Evolutionary conservation across 2,329 filamentous ascomycete genomes (phyloP), one percentile per base, ranked within the genome.

Genomic region (Cercospora beticola): DNA sequence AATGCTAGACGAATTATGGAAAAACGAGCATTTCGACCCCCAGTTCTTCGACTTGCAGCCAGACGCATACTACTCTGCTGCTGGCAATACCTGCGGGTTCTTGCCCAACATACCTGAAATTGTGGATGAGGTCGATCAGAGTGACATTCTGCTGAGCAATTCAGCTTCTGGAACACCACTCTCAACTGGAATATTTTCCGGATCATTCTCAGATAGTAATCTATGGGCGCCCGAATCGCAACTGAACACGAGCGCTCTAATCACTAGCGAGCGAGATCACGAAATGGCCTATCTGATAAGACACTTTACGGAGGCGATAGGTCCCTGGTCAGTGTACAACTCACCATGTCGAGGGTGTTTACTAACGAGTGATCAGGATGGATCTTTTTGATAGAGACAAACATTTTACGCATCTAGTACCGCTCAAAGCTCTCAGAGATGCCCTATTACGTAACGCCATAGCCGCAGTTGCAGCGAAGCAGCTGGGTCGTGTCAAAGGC

Each of bases 391-490:
- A 86, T 70, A 78, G 85, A 36, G 86, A 84, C 5, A 85, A 83
- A 49, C 89, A 89, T 75, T 90, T 89, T 68, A 83, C 85, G 3
- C 86, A 85, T 26, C 83, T 87, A 63, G 85, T 89, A 21, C 87
- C 87, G 1, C 82, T 88, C 2, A 85, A 85, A 74, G 86, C 87
- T 12, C 76, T 79, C 4, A 80, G 83, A 33, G 84, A 85, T 63
- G 81, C 83, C n/a, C 74, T 84, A 60, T 79, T 85, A 49, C 82
- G 82, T 62, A 85, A 85, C 73, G 85, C 87, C 7, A 86, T 86
- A 8, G 86, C 87, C 68, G 87, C 88, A 23, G 88, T 87, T 70
- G 84, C 87, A 5, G 87, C 87, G 12, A 90, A 89, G 74, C 86
- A 88, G 71, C 80, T 89, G 18, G 84, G 84, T 18, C 83, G 85